phyloP scores from a whole-genome alignment of 306 rosid species.

The Senna tora region DNA sequence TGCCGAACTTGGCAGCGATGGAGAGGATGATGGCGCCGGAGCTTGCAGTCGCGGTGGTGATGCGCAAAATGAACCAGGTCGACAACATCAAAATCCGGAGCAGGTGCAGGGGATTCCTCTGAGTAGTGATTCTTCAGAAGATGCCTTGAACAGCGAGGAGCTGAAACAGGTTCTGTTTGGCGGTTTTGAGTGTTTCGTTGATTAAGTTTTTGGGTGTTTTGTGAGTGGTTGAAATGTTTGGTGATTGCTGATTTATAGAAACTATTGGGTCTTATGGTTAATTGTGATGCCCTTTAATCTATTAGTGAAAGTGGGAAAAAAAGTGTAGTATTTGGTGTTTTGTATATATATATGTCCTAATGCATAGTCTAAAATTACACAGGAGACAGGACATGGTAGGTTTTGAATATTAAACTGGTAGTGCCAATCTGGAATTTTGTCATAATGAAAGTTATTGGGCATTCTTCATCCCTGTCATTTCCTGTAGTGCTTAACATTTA shows the following conservation, averaged over 20 bases:
- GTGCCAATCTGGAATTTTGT: not conserved
- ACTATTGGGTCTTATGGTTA: not conserved
- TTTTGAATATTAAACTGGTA: not conserved
- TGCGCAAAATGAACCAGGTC: not conserved
- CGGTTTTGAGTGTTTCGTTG: not conserved
- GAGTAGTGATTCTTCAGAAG: constrained; percentile 10
- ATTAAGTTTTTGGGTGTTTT: not conserved
- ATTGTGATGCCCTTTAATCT: not conserved
- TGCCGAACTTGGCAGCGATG: constrained; percentile 26
- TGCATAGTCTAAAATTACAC: not conserved
- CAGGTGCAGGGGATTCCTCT: constrained; percentile 1
- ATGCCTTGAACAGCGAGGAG: constrained; percentile 2
- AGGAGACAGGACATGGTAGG: not conserved
- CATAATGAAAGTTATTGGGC: not conserved
- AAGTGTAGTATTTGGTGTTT: not conserved
- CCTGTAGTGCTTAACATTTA: not conserved
- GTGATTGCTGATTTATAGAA: not conserved
- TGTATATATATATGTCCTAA: not conserved
- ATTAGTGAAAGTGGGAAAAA: not conserved
- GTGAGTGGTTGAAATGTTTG: not conserved
- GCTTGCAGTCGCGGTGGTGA: not conserved
- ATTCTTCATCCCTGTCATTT: not conserved
- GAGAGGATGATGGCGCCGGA: not conserved
- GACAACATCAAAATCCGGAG: not conserved
- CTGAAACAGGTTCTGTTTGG: constrained; percentile 9